Conservation (phyloP, 2,329 filamentous ascomycete species). For the Arthrobotrys pseudoclavata region DNA sequence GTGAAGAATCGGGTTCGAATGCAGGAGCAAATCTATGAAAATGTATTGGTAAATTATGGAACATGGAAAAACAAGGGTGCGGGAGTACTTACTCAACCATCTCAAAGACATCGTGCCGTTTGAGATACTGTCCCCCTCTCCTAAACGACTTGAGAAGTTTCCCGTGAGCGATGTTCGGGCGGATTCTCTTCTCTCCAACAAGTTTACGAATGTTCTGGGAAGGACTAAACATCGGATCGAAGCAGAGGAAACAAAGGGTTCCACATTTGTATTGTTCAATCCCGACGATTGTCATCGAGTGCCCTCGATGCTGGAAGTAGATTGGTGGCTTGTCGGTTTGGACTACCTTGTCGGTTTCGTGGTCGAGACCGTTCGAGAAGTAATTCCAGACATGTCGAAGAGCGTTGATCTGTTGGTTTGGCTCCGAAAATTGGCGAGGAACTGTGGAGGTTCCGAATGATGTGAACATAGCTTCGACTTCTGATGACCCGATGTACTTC, state of each 20-base stretch:
- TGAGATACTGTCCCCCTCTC: slow-evolving; percentile 76
- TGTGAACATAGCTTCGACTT: slow-evolving; percentile 71
- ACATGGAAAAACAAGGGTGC: not conserved
- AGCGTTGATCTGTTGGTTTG: slow-evolving; percentile 27
- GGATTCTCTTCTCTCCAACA: slow-evolving; percentile 68
- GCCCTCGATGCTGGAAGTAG: slow-evolving; percentile 89
- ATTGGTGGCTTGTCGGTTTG: slow-evolving; percentile 82
- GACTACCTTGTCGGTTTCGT: slow-evolving; percentile 72
- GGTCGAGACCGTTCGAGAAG: slow-evolving; percentile 70
- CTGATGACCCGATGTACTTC: slow-evolving; percentile 94
- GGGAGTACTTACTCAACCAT: slow-evolving; percentile 74
- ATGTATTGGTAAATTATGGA: not conserved
- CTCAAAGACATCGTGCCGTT: slow-evolving; percentile 82
- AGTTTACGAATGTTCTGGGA: slow-evolving; percentile 76
- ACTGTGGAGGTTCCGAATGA: slow-evolving; percentile 25
- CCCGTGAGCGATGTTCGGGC: slow-evolving; percentile 69
- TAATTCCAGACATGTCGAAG: slow-evolving; percentile 79
- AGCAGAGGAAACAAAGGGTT: slow-evolving; percentile 80
- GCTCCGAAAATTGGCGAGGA: slow-evolving; percentile 17
- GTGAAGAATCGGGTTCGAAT: slow-evolving; percentile 40
- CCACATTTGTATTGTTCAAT: slow-evolving; percentile 79
- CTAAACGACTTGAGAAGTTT: slow-evolving; percentile 79
- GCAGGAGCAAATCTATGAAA: slow-evolving; percentile 27
- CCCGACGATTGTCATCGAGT: slow-evolving; percentile 91
- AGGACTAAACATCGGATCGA: slow-evolving; percentile 76